phyloP scores from a whole-genome alignment of 1,284 basidiomycete species.

The Irpex lacteus region DNA sequence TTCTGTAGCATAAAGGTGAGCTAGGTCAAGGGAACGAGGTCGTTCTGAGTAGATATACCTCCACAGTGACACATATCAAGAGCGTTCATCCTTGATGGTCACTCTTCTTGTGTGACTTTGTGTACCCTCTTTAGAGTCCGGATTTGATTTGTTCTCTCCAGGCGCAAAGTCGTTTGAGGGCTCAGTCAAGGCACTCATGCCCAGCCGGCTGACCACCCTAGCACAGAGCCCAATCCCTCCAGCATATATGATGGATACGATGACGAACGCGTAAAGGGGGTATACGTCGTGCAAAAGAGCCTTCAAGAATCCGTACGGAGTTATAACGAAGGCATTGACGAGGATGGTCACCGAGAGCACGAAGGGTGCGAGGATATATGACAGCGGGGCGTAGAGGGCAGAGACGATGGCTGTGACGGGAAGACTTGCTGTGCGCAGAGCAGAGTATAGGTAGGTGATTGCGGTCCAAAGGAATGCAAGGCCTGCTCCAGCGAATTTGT shows the following conservation, averaged over 20 bases:
- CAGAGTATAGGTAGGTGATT: constrained; percentile 9
- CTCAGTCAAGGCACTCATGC: not conserved
- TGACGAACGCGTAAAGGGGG: constrained; percentile 60
- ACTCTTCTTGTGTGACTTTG: not conserved
- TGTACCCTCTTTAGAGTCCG: not conserved
- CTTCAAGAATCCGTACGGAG: constrained; percentile 41
- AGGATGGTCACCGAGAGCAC: constrained; percentile 41
- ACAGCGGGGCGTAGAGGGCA: constrained; percentile 34
- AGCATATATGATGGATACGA: constrained; percentile 55
- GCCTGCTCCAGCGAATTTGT: not conserved
- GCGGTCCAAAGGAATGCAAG: constrained; percentile 13
- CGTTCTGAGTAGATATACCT: not conserved
- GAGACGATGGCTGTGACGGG: constrained; percentile 32
- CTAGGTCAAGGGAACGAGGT: too few relatives aligned
- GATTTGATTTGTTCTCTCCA: not conserved
- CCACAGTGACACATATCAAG: not conserved
- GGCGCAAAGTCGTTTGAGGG: not conserved
- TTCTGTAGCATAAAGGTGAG: too few relatives aligned
- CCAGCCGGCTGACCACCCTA: constrained; percentile 19
- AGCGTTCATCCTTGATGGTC: not conserved
- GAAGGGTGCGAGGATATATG: constrained; percentile 51
- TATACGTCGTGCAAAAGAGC: constrained; percentile 47
- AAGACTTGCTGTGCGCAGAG: constrained; percentile 22
- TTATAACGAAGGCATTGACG: constrained; percentile 40
- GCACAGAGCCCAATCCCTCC: constrained; percentile 46